Evolutionary conservation across 176 grass and related monocot species (phyloP), one percentile per base, ranked within the genome.

Genomic region (Raddia distichophylla): DNA sequence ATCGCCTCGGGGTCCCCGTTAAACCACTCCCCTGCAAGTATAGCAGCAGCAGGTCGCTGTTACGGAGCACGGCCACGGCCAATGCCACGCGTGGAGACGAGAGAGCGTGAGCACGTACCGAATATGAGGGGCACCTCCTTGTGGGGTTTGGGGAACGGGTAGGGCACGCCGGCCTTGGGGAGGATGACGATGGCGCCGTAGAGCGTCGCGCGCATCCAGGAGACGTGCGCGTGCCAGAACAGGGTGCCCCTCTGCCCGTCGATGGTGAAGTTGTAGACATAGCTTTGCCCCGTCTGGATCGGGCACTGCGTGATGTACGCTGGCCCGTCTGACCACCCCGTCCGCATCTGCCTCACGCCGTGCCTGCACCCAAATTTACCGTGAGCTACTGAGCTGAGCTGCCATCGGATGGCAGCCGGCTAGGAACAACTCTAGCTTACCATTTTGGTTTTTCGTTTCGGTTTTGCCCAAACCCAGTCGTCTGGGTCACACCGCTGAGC

Each of bases 221-320:
- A 93, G 64, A 77, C 55, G 51, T 93, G 91, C 0, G 91, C 88
- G 73, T 93, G 91, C 91, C 91, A 93, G 46, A 85, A 84, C 2
- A 93, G 86, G 2, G 88, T 93, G 72, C 91, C 91, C 18, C 88
- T 75, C 80, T 93, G 88, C 50, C 82, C 88, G 2, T 72, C 64
- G 17, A 90, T 14, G 12, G 88, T 93, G 82, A 93, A 93, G 75
- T 88, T 83, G 85, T 93, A 93, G 34, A 83, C 85, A 43, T 52
- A 90, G 70, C 82, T 93, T 48, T 86, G 85, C 3, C 88, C 88
- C 34, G 88, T 90, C 43, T 18, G 82, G 48, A 93, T 88, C 18
- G 91, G 91, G 88, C 91, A 93, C 65, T 93, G 91, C 42, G 91
- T 93, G 51, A 93, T 76, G 81, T 90, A 93, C 37, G 88, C 88